A percentile compares a stretch with the other conserved stretches of the same genome.
Conservation (phyloP, 139 green algal genomes). For the Deuterostichococcus epilithicus region DNA sequence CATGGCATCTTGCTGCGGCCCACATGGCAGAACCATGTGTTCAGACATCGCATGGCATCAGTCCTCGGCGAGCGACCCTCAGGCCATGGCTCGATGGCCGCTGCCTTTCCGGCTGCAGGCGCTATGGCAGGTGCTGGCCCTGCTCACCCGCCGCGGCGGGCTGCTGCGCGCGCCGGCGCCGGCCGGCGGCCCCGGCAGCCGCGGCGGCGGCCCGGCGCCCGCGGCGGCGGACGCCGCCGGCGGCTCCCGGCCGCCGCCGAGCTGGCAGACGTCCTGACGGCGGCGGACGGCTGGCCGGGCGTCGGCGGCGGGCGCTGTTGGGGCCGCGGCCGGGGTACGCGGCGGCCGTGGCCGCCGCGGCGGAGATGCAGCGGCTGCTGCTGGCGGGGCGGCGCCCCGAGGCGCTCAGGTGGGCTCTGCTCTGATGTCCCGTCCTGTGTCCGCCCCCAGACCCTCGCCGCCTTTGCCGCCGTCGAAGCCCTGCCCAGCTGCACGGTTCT, state of each 20-base stretch:
- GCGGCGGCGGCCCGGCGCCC: not conserved
- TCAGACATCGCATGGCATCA: no score
- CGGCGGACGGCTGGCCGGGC: not conserved
- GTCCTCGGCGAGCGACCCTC: no score
- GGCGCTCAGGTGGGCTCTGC: constrained; percentile 35
- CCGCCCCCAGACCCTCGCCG: no score
- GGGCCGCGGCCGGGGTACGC: not conserved
- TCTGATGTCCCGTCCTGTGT: not conserved
- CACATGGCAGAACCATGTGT: no score
- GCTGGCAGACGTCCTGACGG: constrained; percentile 14
- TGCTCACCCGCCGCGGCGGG: not conserved
- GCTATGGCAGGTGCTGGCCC: not conserved
- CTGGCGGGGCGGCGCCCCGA: constrained; percentile 38
- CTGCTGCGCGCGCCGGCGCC: not conserved
- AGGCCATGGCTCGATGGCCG: no score
- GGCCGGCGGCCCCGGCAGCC: not conserved
- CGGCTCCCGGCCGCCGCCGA: constrained; percentile 19
- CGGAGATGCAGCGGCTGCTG: constrained; percentile 54
- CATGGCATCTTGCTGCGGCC: no score
- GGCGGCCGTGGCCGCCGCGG: constrained; percentile 19
- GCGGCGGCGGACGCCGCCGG: constrained; percentile 4
- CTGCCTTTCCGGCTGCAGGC: not conserved
- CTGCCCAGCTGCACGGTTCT: not conserved
- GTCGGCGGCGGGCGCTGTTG: constrained; percentile 11
- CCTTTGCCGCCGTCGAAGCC: no score